Base-by-base conservation (phyloP, 176 grass and related monocot genomes). In the Cenchrus purpureus region DNA sequence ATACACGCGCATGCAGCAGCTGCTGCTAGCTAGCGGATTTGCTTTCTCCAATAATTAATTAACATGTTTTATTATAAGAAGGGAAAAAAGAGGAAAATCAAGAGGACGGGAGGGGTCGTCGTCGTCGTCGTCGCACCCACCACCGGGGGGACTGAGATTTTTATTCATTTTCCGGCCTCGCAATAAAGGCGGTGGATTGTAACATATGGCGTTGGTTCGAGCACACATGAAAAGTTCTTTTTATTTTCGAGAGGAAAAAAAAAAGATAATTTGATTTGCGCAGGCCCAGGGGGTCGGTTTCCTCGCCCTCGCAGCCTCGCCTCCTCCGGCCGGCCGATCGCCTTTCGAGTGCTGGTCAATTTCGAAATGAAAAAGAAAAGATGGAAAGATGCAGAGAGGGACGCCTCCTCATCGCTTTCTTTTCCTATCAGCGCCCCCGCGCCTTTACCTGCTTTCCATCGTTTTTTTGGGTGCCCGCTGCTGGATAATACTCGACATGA, bases 261-360 rank as follows among this genome's bases (percentile, higher is more conserved):
- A 10, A 32, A 15, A 50, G 17, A 74, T 55, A 74, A 17, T 34
- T 19, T 74, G 28, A 73, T 66, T 78, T 86, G 72, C 31, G 31
- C 31, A 32, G 31, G 31, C 31, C 31, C 52, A 2, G 37, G 19
- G 81, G 83, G 89, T 76, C 64, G 50, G 69, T 65, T 86, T 57
- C 67, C 46, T 59, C 52, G 28, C 48, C 16, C 66, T 34, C 50
- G 43, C 34, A 32, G 14, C 14, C 32, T 40, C 37, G 45, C 45
- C 49, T 1, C 22, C 25, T 31, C 13, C 29, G 3, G 25, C 25
- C 31, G 31, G 31, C 31, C 31, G 31, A 2, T 2, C 31, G 31
- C 62, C 73, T 80, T 83, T 87, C 70, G 34, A 91, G 88, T 98
- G 95, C 88, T 67, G 73, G 90, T 95, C 92, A 91, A 94, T 95